Evolutionary conservation across 768 basidiomycete genomes (phyloP).

Genomic region (Mrakia gelida): DNA sequence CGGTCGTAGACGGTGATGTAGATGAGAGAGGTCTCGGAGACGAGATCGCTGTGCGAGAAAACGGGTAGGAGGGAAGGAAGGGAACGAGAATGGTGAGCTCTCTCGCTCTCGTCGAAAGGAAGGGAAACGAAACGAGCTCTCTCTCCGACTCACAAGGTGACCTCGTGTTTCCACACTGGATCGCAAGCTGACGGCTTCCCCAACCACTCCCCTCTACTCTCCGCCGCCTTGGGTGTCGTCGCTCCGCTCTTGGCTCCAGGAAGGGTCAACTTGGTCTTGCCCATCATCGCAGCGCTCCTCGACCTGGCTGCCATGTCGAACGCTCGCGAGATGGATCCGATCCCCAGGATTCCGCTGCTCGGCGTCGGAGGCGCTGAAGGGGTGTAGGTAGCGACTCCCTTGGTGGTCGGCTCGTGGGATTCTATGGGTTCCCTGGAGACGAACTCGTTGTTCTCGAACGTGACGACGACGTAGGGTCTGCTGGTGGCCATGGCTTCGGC

Average conservation of each 20-base stretch:
- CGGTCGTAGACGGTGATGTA: slow-evolving; percentile 87
- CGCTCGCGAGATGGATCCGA: slow-evolving; percentile 31
- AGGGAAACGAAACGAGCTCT: not conserved
- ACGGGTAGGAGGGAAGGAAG: not conserved
- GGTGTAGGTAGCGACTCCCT: slow-evolving; percentile 65
- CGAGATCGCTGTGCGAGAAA: slow-evolving; percentile 69
- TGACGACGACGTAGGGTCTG: slow-evolving; percentile 78
- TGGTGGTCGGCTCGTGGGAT: slow-evolving; percentile 73
- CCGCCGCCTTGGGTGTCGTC: slow-evolving; percentile 33
- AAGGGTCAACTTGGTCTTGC: slow-evolving; percentile 25
- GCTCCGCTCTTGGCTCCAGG: slow-evolving; percentile 30
- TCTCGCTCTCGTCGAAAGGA: not conserved
- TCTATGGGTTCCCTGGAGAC: slow-evolving; percentile 83
- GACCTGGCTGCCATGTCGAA: slow-evolving; percentile 33
- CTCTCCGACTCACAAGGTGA: slow-evolving; percentile 73
- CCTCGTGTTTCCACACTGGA: slow-evolving; percentile 99
- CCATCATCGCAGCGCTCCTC: slow-evolving; percentile 17
- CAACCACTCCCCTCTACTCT: slow-evolving; percentile 22
- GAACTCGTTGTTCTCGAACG: slow-evolving; percentile 99
- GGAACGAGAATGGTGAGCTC: not conserved
- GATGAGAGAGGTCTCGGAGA: slow-evolving; percentile 74
- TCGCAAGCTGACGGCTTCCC: slow-evolving; percentile 55
- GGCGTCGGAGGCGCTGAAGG: slow-evolving; percentile 29
- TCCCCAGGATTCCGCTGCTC: slow-evolving; percentile 24
- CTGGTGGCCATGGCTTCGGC: slow-evolving; percentile 33